Evolutionary conservation across 345 rosid species (phyloP).

Genomic region (Acer saccharum): DNA sequence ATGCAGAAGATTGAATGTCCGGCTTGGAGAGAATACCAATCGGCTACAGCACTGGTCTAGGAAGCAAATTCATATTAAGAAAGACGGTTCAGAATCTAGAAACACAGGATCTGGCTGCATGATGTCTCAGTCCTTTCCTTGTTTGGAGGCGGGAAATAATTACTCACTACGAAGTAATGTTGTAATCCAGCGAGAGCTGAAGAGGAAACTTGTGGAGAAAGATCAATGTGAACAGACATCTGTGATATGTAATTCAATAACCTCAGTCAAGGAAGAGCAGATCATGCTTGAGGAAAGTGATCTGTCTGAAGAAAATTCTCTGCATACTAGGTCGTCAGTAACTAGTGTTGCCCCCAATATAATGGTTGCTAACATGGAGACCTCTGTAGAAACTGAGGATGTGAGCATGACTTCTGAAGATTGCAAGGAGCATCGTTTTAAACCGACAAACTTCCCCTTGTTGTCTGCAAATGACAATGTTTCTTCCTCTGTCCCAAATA

Average conservation of each 20-base stretch:
- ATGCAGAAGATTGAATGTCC: slow-evolving; percentile 7
- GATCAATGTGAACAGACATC: slow-evolving; percentile 17
- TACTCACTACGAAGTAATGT: background rate
- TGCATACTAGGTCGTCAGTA: background rate
- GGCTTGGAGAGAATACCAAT: slow-evolving; percentile 15
- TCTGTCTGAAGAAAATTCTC: background rate
- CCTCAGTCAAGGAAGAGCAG: background rate
- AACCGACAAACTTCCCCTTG: background rate
- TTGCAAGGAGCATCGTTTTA: slow-evolving; percentile 22
- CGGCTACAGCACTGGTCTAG: slow-evolving; percentile 3
- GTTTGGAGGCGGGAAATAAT: slow-evolving; percentile 9
- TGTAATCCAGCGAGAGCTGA: slow-evolving; percentile 7
- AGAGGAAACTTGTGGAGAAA: slow-evolving; percentile 21
- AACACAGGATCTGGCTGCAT: slow-evolving; percentile 12
- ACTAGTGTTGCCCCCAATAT: background rate
- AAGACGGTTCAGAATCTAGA: slow-evolving; percentile 20
- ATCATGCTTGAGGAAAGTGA: background rate
- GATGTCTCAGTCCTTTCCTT: slow-evolving; percentile 9
- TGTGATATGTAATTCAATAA: slow-evolving; percentile 12
- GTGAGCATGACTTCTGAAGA: slow-evolving; percentile 7
- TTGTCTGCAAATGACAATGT: slow-evolving; percentile 10
- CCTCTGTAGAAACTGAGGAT: slow-evolving; percentile 14
- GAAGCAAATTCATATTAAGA: slow-evolving; percentile 17
- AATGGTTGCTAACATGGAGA: slow-evolving; percentile 8
- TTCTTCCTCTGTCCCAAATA: slow-evolving; percentile 14